phyloP scores from a whole-genome alignment of 305 asterid species.

The Ruellia speciosa region DNA sequence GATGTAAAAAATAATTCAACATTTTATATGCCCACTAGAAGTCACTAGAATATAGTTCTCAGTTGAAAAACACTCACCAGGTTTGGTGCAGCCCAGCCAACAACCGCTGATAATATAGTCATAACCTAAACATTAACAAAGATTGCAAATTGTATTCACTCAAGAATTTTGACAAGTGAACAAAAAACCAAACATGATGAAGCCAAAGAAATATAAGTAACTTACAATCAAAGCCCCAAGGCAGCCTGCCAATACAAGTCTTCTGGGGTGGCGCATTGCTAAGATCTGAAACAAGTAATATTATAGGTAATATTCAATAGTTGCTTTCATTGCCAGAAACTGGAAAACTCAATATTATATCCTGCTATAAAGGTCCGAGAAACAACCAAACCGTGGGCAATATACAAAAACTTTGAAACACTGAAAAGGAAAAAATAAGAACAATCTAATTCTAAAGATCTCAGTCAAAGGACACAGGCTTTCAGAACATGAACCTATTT shows the following conservation, averaged over 20 bases:
- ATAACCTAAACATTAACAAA: conserved; percentile 47
- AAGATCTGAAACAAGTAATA: conserved; percentile 47
- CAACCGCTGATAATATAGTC: conserved; percentile 85
- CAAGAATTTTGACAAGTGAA: conserved; percentile 10
- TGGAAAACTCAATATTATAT: conserved; percentile 4
- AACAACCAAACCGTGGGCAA: not conserved
- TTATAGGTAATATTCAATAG: not conserved
- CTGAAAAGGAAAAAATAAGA: not conserved
- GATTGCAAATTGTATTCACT: conserved; percentile 7
- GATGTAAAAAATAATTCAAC: not conserved
- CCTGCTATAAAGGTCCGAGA: conserved; percentile 9
- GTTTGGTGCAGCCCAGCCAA: conserved; percentile 97
- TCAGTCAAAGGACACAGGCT: not conserved
- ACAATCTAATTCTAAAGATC: not conserved
- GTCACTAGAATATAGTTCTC: conserved; percentile 5
- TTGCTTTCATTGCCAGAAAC: not conserved
- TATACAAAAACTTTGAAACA: not conserved
- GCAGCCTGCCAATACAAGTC: conserved; percentile 87
- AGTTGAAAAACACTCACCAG: conserved; percentile 32
- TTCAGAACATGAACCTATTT: conserved; percentile 4
- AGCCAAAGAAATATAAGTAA: conserved; percentile 13
- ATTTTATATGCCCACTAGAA: conserved; percentile 4
- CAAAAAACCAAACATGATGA: conserved; percentile 9
- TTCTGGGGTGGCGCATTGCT: conserved; percentile 95
- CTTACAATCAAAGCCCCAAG: conserved; percentile 85